Conservation (phyloP, 164 flowering plant species). For the Stephania japonica region DNA sequence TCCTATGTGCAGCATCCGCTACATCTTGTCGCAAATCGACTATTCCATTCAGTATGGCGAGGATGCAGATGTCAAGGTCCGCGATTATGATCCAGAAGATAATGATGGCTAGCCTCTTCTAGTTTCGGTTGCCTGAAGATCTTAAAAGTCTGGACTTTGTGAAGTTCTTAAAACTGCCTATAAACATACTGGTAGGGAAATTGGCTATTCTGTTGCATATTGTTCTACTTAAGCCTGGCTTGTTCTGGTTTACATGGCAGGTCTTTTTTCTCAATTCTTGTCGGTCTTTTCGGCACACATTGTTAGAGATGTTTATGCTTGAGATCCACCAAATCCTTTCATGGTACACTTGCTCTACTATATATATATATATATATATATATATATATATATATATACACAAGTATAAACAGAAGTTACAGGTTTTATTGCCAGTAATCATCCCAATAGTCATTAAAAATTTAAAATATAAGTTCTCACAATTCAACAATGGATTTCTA, state of each 20-base stretch:
- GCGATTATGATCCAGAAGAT: conserved; percentile 65
- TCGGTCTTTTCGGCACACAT: background rate
- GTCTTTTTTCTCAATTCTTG: background rate
- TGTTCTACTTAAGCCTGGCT: background rate
- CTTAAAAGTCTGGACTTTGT: background rate
- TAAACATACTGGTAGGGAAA: too few species aligned
- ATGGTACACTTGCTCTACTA: too few species aligned
- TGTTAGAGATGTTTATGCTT: background rate
- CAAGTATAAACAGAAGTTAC: too few species aligned
- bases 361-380: too few species aligned
- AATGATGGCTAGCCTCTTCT: conserved; percentile 13
- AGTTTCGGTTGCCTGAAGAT: background rate
- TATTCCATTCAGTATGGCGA: conserved; percentile 82
- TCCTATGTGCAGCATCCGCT: conserved; percentile 49
- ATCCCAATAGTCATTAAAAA: too few species aligned
- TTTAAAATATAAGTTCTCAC: too few species aligned
- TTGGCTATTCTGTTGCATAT: too few species aligned
- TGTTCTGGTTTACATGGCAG: background rate
- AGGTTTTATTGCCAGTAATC: too few species aligned
- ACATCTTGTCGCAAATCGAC: conserved; percentile 70
- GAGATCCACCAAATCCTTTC: too few species aligned
- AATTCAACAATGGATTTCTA: too few species aligned
- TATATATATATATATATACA: too few species aligned
- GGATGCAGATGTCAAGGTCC: conserved; percentile 95
- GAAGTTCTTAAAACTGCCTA: too few species aligned